Base-by-base conservation (phyloP, 331 rosid genomes). In the Telfairia occidentalis region DNA sequence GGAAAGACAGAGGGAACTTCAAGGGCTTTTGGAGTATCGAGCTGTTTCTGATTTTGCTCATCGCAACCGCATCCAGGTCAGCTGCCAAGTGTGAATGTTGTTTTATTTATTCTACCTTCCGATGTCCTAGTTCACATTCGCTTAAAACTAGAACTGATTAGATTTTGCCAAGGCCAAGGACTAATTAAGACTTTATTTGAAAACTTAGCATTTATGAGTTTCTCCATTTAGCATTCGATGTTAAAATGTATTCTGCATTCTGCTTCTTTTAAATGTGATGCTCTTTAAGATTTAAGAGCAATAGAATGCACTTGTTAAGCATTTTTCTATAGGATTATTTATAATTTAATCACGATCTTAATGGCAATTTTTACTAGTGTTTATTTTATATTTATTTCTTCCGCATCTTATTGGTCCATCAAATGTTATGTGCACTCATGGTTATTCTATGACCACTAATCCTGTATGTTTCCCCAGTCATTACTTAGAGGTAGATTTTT, bases 31-130 rank as follows among this genome's bases (percentile, higher is more conserved):
- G 79, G 99, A 95, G 89, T 96, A 92, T 82, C 97, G 99, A 24
- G 99, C 97, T 74, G 99, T 95, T 78, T 89, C 99, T 78, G 99
- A 92, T 85, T 95, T 95, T 82, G 99, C 99, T 80, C 97, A 95
- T 85, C 97, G 97, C 66, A 90, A 90, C 80, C 99, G 99, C 52
- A 92, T 95, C 82, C 99, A 95, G 97, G 99, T 95, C 81, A 84
- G 97, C 84, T 82, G 54, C 58, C 54, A 45, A 64, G 67, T 29
- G 40, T 63, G 65, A 69, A 71, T 48, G 21, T 76, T 16, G 49
- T 34, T 0, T 60, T 43, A 2, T 45, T 60, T 11, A 6, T 40
- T 54, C 37, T 8, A 49, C 50, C 73, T 67, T 67, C 19, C 60
- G 11, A 28, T 32, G 32, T 13, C 55, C 10, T 18, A 5, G 73